phyloP scores from a whole-genome alignment of 169 alveolate genomes.

The Cryptosporidium parvum region DNA sequence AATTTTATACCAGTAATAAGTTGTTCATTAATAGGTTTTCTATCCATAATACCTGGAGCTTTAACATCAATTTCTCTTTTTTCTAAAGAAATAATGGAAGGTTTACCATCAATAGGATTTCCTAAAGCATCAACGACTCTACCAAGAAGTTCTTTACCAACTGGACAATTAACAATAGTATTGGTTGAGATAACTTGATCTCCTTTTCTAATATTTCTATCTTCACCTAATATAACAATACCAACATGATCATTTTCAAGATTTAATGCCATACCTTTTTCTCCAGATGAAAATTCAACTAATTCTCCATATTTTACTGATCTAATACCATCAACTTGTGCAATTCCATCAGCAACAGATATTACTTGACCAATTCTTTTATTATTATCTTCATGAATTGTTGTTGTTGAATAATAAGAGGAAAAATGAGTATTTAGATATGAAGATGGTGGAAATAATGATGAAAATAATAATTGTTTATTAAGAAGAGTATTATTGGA shows the following conservation, averaged over 20 bases:
- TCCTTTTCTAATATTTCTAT: conserved; percentile 95
- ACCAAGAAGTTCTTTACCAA: conserved; percentile 96
- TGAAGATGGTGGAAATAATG: too few relatives aligned
- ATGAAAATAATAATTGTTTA: too few relatives aligned
- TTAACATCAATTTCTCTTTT: conserved; percentile 95
- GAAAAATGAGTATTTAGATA: neutral
- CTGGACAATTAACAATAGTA: conserved; percentile 96
- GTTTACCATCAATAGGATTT: conserved; percentile 95
- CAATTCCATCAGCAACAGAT: conserved; percentile 97
- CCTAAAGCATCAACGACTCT: conserved; percentile 98
- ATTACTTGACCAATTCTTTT: conserved; percentile 92
- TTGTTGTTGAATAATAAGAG: neutral
- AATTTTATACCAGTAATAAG: conserved; percentile 96
- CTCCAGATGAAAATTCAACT: conserved; percentile 93
- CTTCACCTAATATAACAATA: conserved; percentile 97
- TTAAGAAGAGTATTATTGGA: too few relatives aligned
- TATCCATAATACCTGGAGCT: conserved; percentile 98
- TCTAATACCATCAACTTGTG: conserved; percentile 95
- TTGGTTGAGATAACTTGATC: conserved; percentile 94
- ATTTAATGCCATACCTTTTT: conserved; percentile 97
- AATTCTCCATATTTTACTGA: conserved; percentile 96
- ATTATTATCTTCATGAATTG: neutral
- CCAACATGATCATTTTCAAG: conserved; percentile 97
- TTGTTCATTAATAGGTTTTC: conserved; percentile 97
- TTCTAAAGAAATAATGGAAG: conserved; percentile 88